phyloP scores from a whole-genome alignment of 768 basidiomycete genomes.

The Gautieria morchelliformis region DNA sequence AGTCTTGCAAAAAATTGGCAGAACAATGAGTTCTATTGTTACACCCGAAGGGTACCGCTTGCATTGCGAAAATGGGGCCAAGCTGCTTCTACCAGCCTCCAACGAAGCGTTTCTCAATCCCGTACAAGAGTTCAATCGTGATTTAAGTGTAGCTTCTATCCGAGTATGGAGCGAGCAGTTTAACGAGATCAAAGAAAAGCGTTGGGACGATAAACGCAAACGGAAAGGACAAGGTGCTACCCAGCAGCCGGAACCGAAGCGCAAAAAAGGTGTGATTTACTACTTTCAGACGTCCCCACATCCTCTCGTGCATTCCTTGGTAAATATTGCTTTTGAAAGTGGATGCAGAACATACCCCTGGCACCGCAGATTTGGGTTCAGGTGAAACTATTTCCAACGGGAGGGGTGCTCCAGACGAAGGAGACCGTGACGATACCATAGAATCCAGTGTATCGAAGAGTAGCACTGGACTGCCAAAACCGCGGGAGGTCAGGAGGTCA shows the following conservation, averaged over 20 bases:
- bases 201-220: conserved; percentile 46
- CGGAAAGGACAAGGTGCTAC: conserved; percentile 32
- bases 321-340: background rate
- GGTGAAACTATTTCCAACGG: too few relatives aligned
- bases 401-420: too few relatives aligned
- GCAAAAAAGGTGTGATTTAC: conserved; percentile 32
- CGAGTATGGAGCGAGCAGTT: conserved; percentile 75
- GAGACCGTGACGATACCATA: too few relatives aligned
- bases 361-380: background rate
- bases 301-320: background rate
- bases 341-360: background rate
- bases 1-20: background rate
- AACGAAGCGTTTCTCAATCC: conserved; percentile 94
- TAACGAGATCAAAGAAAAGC: conserved; percentile 51
- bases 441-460: background rate
- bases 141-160: conserved; percentile 86
- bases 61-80: conserved; percentile 73
- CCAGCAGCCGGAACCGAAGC: conserved; percentile 30
- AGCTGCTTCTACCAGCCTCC: conserved; percentile 61
- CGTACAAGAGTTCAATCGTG: conserved; percentile 96
- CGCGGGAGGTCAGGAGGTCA: background rate
- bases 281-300: background rate
- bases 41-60: conserved; percentile 65
- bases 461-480: background rate
- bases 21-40: background rate